A percentile compares a stretch with the other conserved stretches of the same genome.
phyloP scores from a whole-genome alignment of 2,329 filamentous ascomycete species.

The Trichoderma sp. region DNA sequence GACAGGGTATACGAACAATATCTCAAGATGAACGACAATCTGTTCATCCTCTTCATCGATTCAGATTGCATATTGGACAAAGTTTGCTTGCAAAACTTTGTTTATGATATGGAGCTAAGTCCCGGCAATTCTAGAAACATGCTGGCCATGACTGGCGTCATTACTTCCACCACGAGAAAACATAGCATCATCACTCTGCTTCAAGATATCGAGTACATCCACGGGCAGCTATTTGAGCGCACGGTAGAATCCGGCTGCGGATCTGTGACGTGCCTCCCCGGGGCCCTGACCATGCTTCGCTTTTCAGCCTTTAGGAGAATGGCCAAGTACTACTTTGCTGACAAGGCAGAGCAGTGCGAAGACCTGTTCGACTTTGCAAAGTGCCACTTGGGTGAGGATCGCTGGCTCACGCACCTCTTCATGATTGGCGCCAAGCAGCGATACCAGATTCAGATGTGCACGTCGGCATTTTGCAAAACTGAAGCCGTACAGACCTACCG shows the following conservation, averaged over 20 bases:
- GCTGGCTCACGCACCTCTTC: slow-evolving; percentile 96
- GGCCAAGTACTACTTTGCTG: slow-evolving; percentile 98
- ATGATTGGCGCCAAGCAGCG: slow-evolving; percentile 94
- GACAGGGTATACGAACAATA: slow-evolving; percentile 90
- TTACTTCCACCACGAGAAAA: slow-evolving; percentile 87
- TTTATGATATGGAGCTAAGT: slow-evolving; percentile 98
- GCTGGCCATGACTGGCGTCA: slow-evolving; percentile 96
- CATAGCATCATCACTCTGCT: slow-evolving; percentile 87
- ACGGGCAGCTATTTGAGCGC: slow-evolving; percentile 92
- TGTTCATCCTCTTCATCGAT: slow-evolving; percentile 96
- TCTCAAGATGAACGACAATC: slow-evolving; percentile 79
- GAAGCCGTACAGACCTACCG: slow-evolving; percentile 87
- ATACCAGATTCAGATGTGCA: slow-evolving; percentile 97
- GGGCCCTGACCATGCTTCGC: slow-evolving; percentile 90
- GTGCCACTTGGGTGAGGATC: slow-evolving; percentile 89
- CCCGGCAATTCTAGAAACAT: slow-evolving; percentile 88
- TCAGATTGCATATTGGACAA: slow-evolving; percentile 93
- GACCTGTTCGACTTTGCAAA: slow-evolving; percentile 97
- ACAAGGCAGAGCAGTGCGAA: slow-evolving; percentile 92
- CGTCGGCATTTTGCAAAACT: slow-evolving; percentile 96
- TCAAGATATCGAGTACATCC: slow-evolving; percentile 97
- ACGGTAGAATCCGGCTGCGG: slow-evolving; percentile 94
- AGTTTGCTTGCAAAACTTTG: slow-evolving; percentile 92
- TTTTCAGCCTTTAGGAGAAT: slow-evolving; percentile 95
- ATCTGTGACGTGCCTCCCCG: slow-evolving; percentile 89